Percentiles rank a stretch among this genome's conserved stretches.
These are phyloP conservation scores for Xerocomus brunneocitrinus DNA, from an alignment of 768 basidiomycete species.

Conservation along the genomic window DNA sequence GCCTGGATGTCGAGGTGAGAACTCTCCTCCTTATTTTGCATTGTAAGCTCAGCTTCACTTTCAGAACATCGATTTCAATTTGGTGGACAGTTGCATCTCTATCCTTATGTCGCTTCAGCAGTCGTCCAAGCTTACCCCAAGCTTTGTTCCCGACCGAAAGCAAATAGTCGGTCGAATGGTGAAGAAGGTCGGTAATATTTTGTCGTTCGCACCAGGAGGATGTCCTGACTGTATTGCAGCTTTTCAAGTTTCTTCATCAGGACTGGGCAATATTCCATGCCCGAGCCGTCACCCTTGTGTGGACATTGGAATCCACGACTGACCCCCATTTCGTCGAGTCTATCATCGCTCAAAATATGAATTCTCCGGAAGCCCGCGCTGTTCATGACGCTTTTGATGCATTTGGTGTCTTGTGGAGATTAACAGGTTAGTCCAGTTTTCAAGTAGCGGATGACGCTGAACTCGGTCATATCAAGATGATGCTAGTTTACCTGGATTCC, in stretches of 20 bases:
- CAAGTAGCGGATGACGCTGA: constrained; percentile 1
- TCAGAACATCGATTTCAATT: constrained; percentile 49
- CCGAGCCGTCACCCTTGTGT: constrained; percentile 76
- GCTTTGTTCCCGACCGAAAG: constrained; percentile 51
- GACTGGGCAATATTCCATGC: constrained; percentile 70
- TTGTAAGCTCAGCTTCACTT: constrained; percentile 6
- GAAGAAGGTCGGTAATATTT: constrained; percentile 35
- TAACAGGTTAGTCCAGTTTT: constrained; percentile 55
- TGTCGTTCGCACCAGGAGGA: neutral
- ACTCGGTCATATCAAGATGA: constrained; percentile 54
- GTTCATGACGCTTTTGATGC: constrained; percentile 69
- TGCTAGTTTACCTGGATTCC: constrained; percentile 70
- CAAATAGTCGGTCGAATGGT: constrained; percentile 56
- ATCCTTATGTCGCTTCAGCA: constrained; percentile 53
- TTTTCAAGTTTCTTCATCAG: constrained; percentile 70
- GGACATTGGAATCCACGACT: constrained; percentile 62
- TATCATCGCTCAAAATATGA: constrained; percentile 70
- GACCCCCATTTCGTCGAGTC: constrained; percentile 68
- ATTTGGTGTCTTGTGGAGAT: constrained; percentile 89
- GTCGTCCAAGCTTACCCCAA: constrained; percentile 47
- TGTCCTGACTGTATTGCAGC: constrained; percentile 34
- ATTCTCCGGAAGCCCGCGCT: constrained; percentile 44
- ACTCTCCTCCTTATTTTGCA: neutral
- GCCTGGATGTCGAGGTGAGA: constrained; percentile 54
- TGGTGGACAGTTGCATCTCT: constrained; percentile 60